phyloP scores from a whole-genome alignment of 371 early-diverging fungal species.

The Fennellomyces sp. region DNA sequence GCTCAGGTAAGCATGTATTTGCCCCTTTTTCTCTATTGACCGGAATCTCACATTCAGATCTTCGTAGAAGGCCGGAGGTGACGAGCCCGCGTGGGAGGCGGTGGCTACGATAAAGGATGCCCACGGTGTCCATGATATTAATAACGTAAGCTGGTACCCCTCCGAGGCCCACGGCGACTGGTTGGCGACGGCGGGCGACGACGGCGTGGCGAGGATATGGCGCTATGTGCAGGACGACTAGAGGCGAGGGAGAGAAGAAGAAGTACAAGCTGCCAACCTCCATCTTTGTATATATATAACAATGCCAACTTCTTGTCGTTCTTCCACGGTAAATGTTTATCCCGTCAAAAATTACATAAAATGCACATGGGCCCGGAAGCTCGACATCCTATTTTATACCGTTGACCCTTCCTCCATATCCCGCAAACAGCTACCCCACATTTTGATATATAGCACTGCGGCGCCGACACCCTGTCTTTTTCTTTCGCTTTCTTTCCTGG shows the following conservation, averaged over 20 bases:
- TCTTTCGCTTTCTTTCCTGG: too few species aligned
- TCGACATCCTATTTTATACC: too few species aligned
- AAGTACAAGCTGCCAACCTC: neutral
- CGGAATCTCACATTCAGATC: too few species aligned
- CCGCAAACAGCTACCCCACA: too few species aligned
- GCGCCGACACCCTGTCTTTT: too few species aligned
- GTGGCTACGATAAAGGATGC: constrained; percentile 56
- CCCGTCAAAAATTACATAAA: too few species aligned
- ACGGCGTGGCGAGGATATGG: constrained; percentile 85
- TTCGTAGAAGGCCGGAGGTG: constrained; percentile 6
- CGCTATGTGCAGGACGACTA: constrained; percentile 29
- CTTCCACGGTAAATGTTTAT: too few species aligned
- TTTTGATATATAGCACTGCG: too few species aligned
- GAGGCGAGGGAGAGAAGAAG: too few species aligned
- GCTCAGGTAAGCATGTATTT: constrained; percentile 35
- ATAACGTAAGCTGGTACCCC: constrained; percentile 89
- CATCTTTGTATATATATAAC: neutral
- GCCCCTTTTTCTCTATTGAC: neutral
- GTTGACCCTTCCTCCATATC: too few species aligned
- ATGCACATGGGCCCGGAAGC: too few species aligned
- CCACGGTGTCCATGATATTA: constrained; percentile 87
- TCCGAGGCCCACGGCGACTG: constrained; percentile 58
- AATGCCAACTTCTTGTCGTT: neutral
- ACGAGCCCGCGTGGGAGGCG: constrained; percentile 37
- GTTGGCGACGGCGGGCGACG: constrained; percentile 90